Evolutionary conservation across 2,329 filamentous ascomycete species (phyloP).

Genomic region (Neonectria hederae): DNA sequence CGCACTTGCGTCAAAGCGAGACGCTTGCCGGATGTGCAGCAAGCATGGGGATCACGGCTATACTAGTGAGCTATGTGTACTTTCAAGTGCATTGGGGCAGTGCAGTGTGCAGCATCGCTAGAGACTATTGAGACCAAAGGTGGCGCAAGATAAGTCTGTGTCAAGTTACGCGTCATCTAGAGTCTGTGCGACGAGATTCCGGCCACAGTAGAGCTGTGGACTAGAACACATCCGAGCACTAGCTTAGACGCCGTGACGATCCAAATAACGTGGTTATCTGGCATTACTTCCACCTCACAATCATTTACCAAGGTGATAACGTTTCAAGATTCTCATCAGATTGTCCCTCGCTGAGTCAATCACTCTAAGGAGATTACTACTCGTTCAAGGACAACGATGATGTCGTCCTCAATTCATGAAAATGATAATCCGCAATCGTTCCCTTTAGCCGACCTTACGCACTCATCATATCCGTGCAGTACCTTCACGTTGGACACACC

Average conservation of each 20-base stretch:
- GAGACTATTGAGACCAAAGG: background rate
- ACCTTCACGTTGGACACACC: background rate
- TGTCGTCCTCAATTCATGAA: too few species aligned
- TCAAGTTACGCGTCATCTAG: background rate
- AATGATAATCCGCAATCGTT: background rate
- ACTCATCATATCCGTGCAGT: background rate
- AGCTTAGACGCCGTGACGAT: background rate
- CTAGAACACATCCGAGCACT: background rate
- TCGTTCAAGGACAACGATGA: background rate
- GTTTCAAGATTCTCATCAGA: background rate
- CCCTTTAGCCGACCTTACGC: background rate
- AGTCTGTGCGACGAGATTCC: background rate
- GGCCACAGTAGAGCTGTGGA: background rate
- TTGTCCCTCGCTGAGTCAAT: background rate
- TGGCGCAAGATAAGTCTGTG: background rate
- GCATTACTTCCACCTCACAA: background rate
- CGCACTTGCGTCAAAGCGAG: background rate
- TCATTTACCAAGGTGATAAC: background rate
- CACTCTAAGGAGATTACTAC: background rate
- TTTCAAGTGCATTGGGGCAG: background rate
- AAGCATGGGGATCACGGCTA: background rate
- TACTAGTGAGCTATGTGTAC: background rate
- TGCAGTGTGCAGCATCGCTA: background rate
- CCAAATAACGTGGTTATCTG: too few species aligned
- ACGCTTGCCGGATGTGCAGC: background rate